Conservation (phyloP, 2,329 filamentous ascomycete species). For the Microsporum canis region DNA sequence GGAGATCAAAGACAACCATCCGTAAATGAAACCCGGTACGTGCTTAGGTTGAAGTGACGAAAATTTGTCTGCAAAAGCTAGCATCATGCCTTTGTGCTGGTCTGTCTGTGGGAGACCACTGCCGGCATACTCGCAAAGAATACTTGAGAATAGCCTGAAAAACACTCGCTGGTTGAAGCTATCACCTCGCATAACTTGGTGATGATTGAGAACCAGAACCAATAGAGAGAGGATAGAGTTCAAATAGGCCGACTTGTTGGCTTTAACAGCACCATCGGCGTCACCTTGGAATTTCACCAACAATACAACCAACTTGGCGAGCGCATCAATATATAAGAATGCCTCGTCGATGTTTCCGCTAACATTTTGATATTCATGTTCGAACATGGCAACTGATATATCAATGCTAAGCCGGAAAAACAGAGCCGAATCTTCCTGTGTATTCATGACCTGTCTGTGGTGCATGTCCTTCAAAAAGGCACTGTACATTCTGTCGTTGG, state of each 20-base stretch:
- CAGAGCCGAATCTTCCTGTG: conserved; percentile 61
- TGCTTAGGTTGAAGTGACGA: conserved; percentile 62
- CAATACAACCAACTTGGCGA: conserved; percentile 67
- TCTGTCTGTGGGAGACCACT: conserved; percentile 49
- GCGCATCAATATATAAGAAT: conserved; percentile 60
- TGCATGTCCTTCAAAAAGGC: conserved; percentile 81
- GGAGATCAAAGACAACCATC: conserved; percentile 70
- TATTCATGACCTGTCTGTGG: conserved; percentile 58
- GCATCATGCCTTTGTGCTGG: conserved; percentile 56
- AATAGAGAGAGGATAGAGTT: conserved; percentile 68
- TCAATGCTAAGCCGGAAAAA: conserved; percentile 79
- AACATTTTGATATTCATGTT: conserved; percentile 53
- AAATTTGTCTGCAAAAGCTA: conserved; percentile 61
- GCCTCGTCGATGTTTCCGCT: conserved; percentile 50
- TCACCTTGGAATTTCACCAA: conserved; percentile 63
- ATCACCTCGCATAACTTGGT: conserved; percentile 70
- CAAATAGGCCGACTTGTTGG: conserved; percentile 58
- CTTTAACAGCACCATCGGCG: conserved; percentile 45
- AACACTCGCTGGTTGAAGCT: conserved; percentile 80
- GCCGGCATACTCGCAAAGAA: conserved; percentile 62
- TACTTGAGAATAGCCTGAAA: conserved; percentile 74
- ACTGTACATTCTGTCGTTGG: conserved; percentile 57
- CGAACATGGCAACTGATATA: conserved; percentile 63
- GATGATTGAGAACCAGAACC: conserved; percentile 70
- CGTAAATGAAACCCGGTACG: conserved; percentile 73